phyloP scores from a whole-genome alignment of 2,329 filamentous ascomycete genomes.

The Peltaster fructicola region DNA sequence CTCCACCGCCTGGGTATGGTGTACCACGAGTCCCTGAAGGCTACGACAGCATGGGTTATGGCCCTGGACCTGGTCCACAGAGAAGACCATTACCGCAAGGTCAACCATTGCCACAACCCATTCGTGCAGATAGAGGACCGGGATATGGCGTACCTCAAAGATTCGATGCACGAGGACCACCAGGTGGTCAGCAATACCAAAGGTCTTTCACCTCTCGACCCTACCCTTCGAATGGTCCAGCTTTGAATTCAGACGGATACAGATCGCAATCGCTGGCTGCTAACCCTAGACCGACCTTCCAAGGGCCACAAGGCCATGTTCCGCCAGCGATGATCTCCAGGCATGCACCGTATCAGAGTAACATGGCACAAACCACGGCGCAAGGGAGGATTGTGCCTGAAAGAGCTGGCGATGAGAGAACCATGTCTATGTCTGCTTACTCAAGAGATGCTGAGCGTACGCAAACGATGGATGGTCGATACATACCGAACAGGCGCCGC shows the following conservation, averaged over 20 bases:
- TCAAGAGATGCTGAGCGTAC: slow-evolving; percentile 56
- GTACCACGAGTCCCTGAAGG: slow-evolving; percentile 1
- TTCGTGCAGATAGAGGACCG: slow-evolving; percentile 46
- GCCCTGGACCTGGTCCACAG: slow-evolving; percentile 25
- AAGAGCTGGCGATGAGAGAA: slow-evolving; percentile 63
- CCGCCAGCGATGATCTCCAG: slow-evolving; percentile 64
- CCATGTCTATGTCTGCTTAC: slow-evolving; percentile 90
- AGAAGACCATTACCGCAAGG: slow-evolving; percentile 20
- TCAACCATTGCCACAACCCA: slow-evolving; percentile 42
- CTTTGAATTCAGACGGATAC: slow-evolving; percentile 65
- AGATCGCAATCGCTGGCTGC: slow-evolving; percentile 86
- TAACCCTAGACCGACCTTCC: slow-evolving; percentile 53
- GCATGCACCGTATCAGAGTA: slow-evolving; percentile 53
- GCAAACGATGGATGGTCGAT: slow-evolving; percentile 82
- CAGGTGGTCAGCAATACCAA: slow-evolving; percentile 29
- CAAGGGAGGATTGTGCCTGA: slow-evolving; percentile 86
- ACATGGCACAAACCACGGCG: slow-evolving; percentile 63
- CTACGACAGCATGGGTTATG: slow-evolving; percentile 1
- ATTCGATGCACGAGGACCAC: slow-evolving; percentile 41
- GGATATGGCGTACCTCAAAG: slow-evolving; percentile 58
- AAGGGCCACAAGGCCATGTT: slow-evolving; percentile 41
- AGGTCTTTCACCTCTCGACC: slow-evolving; percentile 18
- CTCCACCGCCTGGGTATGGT: slow-evolving; percentile 12
- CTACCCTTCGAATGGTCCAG: slow-evolving; percentile 13
- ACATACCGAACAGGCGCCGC: slow-evolving; percentile 62